Percentiles rank a stretch among this genome's conserved stretches.
phyloP scores from a whole-genome alignment of 495 filamentous ascomycete genomes.

The Alectoria sarmentosa region DNA sequence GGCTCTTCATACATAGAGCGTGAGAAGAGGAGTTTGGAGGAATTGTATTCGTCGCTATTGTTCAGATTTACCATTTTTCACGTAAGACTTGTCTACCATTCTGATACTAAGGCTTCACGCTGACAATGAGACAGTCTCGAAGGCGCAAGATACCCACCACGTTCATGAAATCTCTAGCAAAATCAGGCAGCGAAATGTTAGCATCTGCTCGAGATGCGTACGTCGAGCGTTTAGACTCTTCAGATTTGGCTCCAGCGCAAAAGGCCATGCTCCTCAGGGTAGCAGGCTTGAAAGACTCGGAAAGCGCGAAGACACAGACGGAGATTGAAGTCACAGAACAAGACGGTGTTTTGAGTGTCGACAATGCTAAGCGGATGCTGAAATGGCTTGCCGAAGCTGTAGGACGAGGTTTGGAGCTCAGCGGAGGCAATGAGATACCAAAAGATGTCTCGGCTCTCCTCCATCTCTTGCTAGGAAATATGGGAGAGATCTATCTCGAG shows the following conservation, averaged over 20 bases:
- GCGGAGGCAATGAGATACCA: constrained; percentile 76
- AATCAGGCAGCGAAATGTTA: constrained; percentile 75
- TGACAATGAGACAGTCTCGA: constrained; percentile 41
- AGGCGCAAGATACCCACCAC: constrained; percentile 76
- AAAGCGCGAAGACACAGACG: constrained; percentile 41
- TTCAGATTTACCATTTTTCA: constrained; percentile 96
- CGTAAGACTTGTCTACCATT: constrained; percentile 22
- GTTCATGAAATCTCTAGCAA: constrained; percentile 84
- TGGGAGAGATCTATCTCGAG: constrained; percentile 93
- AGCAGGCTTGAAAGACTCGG: constrained; percentile 57
- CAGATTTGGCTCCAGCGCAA: constrained; percentile 75
- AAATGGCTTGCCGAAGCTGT: constrained; percentile 97
- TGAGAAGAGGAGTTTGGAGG: constrained; percentile 82
- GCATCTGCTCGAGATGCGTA: constrained; percentile 78
- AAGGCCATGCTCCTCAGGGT: constrained; percentile 80
- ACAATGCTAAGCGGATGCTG: constrained; percentile 91
- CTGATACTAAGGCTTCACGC: constrained; percentile 1
- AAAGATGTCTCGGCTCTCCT: constrained; percentile 89
- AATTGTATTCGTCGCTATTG: constrained; percentile 83
- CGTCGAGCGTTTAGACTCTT: constrained; percentile 74
- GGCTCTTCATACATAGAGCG: constrained; percentile 94
- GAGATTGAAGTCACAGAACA: constrained; percentile 87
- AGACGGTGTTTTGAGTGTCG: constrained; percentile 74
- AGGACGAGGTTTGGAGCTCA: constrained; percentile 83
- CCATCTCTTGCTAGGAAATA: constrained; percentile 74